These are phyloP conservation scores for Tylopilus intermedius DNA, from an alignment of 768 basidiomycete species.

Conservation along the genomic window DNA sequence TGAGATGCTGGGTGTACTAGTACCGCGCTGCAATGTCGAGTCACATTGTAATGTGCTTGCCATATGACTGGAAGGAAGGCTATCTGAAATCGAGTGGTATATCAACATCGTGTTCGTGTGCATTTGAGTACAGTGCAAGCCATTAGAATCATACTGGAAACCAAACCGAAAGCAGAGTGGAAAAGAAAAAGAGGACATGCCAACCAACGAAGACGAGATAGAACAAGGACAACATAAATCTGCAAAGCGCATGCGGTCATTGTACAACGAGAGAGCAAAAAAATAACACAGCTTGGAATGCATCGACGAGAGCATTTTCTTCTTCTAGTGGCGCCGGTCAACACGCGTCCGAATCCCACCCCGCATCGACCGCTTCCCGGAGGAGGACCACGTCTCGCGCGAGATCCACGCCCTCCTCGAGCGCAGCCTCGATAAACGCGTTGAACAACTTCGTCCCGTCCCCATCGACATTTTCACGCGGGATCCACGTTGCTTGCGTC, in stretches of 20 bases:
- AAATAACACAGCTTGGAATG: background rate
- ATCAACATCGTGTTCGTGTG: background rate
- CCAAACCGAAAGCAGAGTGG: background rate
- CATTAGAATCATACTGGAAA: background rate
- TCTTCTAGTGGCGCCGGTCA: background rate
- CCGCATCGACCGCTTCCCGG: conserved; percentile 19
- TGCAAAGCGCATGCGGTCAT: background rate
- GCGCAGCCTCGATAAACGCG: conserved; percentile 16
- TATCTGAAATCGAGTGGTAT: too few relatives aligned
- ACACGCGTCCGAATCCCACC: conserved; percentile 7
- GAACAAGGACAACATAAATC: background rate
- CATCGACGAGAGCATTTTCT: background rate
- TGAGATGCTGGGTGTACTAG: too few relatives aligned
- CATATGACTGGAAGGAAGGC: too few relatives aligned
- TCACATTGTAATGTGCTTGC: too few relatives aligned
- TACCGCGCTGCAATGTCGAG: too few relatives aligned
- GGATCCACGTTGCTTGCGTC: conserved; percentile 27
- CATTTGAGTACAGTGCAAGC: background rate
- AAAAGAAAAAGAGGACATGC: too few relatives aligned
- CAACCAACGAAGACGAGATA: too few relatives aligned
- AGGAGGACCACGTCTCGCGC: conserved; percentile 16
- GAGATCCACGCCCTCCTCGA: conserved; percentile 18
- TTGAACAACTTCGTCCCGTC: conserved; percentile 14
- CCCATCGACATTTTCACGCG: conserved; percentile 25
- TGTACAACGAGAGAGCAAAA: background rate